These are phyloP conservation scores for Globisporangium sylvaticum DNA, from an alignment of 352 stramenopile species.

Conservation along the genomic window DNA sequence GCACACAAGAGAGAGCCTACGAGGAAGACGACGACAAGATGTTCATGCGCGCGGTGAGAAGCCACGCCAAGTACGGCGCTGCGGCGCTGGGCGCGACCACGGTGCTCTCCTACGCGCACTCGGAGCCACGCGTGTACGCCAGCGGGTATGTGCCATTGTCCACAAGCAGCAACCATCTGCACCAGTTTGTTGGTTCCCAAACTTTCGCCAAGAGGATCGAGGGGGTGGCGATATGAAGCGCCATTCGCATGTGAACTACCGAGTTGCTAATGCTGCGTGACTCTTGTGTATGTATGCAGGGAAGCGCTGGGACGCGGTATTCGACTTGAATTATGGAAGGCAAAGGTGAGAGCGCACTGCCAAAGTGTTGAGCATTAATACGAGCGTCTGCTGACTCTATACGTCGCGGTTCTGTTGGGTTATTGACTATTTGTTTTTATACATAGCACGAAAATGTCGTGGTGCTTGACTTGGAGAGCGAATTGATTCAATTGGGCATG, in stretches of 20 bases:
- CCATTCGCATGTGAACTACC: background rate
- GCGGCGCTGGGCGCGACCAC: conserved; percentile 36
- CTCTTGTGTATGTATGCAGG: conserved; percentile 22
- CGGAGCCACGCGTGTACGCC: conserved; percentile 63
- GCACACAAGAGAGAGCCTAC: background rate
- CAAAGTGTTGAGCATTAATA: background rate
- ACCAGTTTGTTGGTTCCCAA: conserved; percentile 4
- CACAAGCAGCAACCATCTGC: background rate
- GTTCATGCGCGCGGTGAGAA: conserved; percentile 37
- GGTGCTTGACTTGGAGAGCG: conserved; percentile 79
- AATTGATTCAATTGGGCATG: conserved; percentile 81
- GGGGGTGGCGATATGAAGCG: background rate
- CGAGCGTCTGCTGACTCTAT: background rate
- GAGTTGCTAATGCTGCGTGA: background rate
- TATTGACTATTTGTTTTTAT: background rate
- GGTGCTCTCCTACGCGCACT: conserved; percentile 25
- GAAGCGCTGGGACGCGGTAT: conserved; percentile 76
- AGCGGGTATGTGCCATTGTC: conserved; percentile 38
- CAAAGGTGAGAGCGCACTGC: conserved; percentile 38
- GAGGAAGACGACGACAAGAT: conserved; percentile 16
- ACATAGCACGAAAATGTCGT: conserved; percentile 82
- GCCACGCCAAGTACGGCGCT: conserved; percentile 29
- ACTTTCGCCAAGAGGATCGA: background rate
- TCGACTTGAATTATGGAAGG: conserved; percentile 84
- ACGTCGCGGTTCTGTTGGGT: background rate